These are phyloP conservation scores for Candida sp. DNA, from an alignment of 1,139 yeast genomes.

Conservation along the genomic window DNA sequence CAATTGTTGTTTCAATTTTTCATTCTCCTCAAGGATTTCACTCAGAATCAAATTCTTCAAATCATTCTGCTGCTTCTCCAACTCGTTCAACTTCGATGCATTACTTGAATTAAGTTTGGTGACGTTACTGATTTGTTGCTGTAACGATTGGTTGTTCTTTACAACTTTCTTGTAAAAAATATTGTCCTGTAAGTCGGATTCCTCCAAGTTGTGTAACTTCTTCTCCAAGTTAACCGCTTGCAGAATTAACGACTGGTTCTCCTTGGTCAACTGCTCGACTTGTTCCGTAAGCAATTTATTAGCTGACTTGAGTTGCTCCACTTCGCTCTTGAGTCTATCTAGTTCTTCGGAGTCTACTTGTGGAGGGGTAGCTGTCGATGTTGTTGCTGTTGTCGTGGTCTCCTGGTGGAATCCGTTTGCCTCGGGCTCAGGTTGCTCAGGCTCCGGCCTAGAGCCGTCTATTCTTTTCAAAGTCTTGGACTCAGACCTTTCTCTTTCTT, in stretches of 20 bases:
- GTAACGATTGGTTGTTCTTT: slow-evolving; percentile 35
- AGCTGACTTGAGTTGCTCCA: slow-evolving; percentile 37
- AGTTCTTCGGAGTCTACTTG: slow-evolving; percentile 20
- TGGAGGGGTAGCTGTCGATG: not conserved
- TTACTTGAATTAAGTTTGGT: slow-evolving; percentile 38
- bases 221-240: slow-evolving; percentile 27
- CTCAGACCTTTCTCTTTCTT: slow-evolving; percentile 43
- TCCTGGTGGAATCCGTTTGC: slow-evolving; percentile 13
- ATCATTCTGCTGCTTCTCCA: slow-evolving; percentile 38
- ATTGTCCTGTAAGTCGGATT: slow-evolving; percentile 39
- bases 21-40: slow-evolving; percentile 45
- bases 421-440: slow-evolving; percentile 6
- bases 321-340: slow-evolving; percentile 21
- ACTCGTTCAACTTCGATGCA: slow-evolving; percentile 29
- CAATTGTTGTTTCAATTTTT: slow-evolving; percentile 47
- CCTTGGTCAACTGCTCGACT: slow-evolving; percentile 30
- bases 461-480: slow-evolving; percentile 53
- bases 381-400: too few species aligned
- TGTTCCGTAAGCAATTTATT: slow-evolving; percentile 34
- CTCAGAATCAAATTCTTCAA: slow-evolving; percentile 40
- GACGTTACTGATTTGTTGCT: slow-evolving; percentile 41
- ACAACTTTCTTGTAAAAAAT: slow-evolving; percentile 32
- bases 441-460: slow-evolving; percentile 23
- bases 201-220: slow-evolving; percentile 39
- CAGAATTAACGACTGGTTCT: slow-evolving; percentile 21